Base-by-base conservation (phyloP, 1,284 basidiomycete species). In the Exobasidium rhododendri region DNA sequence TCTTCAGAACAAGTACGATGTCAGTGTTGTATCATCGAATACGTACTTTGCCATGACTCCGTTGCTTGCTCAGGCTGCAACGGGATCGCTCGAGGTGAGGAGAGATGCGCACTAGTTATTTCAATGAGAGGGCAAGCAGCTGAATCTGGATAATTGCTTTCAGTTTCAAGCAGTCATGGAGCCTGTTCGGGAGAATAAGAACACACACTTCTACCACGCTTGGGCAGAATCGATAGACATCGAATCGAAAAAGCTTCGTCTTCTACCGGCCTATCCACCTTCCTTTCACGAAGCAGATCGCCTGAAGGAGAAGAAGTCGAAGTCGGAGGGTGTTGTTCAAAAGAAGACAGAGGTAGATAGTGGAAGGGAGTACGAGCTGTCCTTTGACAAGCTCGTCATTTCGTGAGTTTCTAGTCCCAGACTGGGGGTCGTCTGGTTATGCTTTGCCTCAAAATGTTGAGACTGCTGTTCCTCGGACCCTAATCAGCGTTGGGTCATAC, bases 321-420 rank as follows among this genome's bases (percentile, higher is more conserved):
- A 32, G 24, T 56, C 20, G 47, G 40, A 22, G 2, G 32, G n/a
- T 10, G 17, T 17, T 40, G 35, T 40, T 10, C 24, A 20, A 50
- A 28, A 20, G 26, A 50, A 4, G 22, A 24, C n/a, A 20, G n/a
- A 20, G 28, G 14, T 13, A 3, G 60, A 49, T n/a, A 14, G n/a
- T 20, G 35, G 64, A 6, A 32, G 57, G 14, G 43, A 58, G 40
- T 74, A 69, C 20, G 32, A 54, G 20, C 29, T 75, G 1, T 30
- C 50, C 2, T 75, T 66, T 73, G 91, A 94, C 81, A 90, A 89
- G 78, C 84, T 94, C 4, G 86, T 94, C 50, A 86, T 94, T 58
- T 40, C 35, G 35, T 40, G 35, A 40, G 35, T 40, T 7, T 40
- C 86, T n/a, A n/a, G 14, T 14, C 14, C 17, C n/a, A 45, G n/a